phyloP scores from a whole-genome alignment of 176 grass and related monocot genomes.

The Carex scoparia region DNA sequence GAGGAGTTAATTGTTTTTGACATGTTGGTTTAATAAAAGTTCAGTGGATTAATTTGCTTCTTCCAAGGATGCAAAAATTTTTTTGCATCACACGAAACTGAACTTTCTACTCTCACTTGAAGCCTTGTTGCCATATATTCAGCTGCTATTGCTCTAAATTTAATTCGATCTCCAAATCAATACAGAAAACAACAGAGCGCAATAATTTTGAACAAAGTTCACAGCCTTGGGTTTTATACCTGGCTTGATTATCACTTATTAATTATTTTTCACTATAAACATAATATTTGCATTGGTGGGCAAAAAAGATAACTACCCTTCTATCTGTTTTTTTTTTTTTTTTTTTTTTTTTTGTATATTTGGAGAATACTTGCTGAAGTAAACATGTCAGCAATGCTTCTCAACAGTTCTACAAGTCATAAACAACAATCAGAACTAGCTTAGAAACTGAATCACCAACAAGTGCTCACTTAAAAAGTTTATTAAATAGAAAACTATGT shows the following conservation, averaged over 20 bases:
- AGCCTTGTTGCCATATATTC: no score
- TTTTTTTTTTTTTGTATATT: neutral
- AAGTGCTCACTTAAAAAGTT: neutral
- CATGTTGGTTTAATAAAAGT: neutral
- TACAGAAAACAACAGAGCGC: neutral
- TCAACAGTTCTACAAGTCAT: neutral
- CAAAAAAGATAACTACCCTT: neutral
- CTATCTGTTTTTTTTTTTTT: neutral
- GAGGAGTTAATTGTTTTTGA: neutral
- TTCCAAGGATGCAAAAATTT: neutral
- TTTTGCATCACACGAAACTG: neutral
- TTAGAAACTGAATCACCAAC: neutral
- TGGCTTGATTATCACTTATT: neutral
- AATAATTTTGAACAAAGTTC: neutral
- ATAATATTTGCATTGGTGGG: neutral
- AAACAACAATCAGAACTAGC: neutral
- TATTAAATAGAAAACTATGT: neutral
- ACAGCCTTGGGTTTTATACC: neutral
- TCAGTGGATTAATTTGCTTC: neutral
- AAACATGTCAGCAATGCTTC: conserved; percentile 4
- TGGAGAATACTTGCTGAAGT: neutral
- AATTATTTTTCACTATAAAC: neutral
- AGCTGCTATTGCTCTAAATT: neutral
- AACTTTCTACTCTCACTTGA: no score
- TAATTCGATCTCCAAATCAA: neutral